Base-by-base conservation (phyloP, 495 filamentous ascomycete species). In the Zalerion maritima region DNA sequence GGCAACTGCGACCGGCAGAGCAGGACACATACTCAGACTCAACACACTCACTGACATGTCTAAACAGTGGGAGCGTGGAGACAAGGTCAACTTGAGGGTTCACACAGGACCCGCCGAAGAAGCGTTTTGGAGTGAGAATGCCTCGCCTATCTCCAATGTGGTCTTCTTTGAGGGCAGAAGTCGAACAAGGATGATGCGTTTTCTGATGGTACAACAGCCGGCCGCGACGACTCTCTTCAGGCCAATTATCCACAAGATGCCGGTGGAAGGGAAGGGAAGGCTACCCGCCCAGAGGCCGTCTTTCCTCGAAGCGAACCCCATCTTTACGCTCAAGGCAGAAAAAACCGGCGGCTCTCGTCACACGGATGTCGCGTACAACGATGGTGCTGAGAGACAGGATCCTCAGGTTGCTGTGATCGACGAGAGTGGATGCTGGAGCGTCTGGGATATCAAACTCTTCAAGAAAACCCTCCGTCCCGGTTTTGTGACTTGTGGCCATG, bases 301-400 rank as follows among this genome's bases (percentile, higher is more conserved):
- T 22, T 62, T 58, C 27, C 54, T 92, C 8, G 62, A 71, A 38
- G 52, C 69, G 18, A 75, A 78, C 36, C 69, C 71, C 2, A 37
- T 82, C 6, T 50, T 73, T 21, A 61, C 63, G 8, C 55, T 89
- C 22, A 45, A 56, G 0, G 52, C 45, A 5, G 48, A 57, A 9
- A 41, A 62, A 18, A 79, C 71, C 1, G 72, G 72, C 14, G 71
- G 69, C 0, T 49, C 42, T 18, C 40, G 57, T 5, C 80, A 87
- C 47, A 69, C 71, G 0, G 79, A 89, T 51, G 65, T 85, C 5
- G 50, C 74, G 6, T 91, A 92, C 45, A 85, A 80, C 39, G 78
- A 80, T n/a, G 75, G 69, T 58, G 67, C 73, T 40, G 55, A 65
- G 35, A 61, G 62, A 8, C 49, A 46, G 25, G 46, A 41, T 2